phyloP scores from a whole-genome alignment of 768 basidiomycete species.

The Xerocomellus intermedius region DNA sequence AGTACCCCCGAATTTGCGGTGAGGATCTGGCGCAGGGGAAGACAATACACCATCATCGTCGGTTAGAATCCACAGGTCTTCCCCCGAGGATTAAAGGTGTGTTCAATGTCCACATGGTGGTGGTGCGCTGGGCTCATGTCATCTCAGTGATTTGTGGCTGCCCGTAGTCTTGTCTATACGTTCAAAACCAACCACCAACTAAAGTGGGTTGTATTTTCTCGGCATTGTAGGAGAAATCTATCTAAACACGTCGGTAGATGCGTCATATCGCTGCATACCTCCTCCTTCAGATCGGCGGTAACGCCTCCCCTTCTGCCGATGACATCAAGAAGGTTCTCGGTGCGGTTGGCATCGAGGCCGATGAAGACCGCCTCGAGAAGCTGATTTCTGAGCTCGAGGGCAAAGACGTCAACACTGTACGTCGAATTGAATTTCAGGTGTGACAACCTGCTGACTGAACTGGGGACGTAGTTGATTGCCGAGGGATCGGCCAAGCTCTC shows the following conservation, averaged over 20 bases:
- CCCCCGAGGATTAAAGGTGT: slow-evolving; percentile 83
- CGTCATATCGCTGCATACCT: slow-evolving; percentile 95
- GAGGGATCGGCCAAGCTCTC: slow-evolving; percentile 93
- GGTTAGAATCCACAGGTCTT: slow-evolving; percentile 95
- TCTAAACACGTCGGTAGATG: slow-evolving; percentile 51
- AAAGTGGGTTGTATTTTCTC: slow-evolving; percentile 44
- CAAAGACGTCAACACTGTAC: slow-evolving; percentile 82
- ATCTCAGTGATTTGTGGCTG: slow-evolving; percentile 90
- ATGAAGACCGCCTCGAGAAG: slow-evolving; percentile 74
- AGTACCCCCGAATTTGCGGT: slow-evolving; percentile 39
- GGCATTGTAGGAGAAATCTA: background rate
- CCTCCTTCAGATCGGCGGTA: slow-evolving; percentile 94
- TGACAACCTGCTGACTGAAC: background rate
- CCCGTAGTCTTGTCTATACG: slow-evolving; percentile 45
- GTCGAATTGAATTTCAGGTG: slow-evolving; percentile 20
- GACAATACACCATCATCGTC: slow-evolving; percentile 41
- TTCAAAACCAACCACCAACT: slow-evolving; percentile 29
- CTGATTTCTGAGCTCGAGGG: slow-evolving; percentile 88
- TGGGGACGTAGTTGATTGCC: slow-evolving; percentile 67
- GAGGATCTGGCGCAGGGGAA: background rate
- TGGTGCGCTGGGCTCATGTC: slow-evolving; percentile 1
- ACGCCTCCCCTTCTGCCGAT: slow-evolving; percentile 76
- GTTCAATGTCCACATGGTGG: background rate
- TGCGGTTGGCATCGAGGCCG: slow-evolving; percentile 85
- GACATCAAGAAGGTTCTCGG: slow-evolving; percentile 88